phyloP scores from a whole-genome alignment of 257 asterid genomes.

The Fraxinus quadrangulata region DNA sequence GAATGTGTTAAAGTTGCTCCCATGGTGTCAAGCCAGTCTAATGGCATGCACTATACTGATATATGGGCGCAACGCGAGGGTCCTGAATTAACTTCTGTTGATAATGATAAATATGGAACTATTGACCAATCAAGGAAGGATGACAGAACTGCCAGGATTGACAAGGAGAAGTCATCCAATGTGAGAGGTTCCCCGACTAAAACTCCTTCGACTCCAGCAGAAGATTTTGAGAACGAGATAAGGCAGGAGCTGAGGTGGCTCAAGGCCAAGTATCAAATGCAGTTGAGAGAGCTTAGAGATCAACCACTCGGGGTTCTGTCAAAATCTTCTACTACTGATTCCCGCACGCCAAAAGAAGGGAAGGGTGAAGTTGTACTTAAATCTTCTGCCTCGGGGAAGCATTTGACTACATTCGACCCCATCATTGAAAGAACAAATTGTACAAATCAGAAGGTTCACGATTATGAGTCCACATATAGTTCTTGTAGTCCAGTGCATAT shows the following conservation, averaged over 20 bases:
- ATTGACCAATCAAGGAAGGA: constrained; percentile 25
- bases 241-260: constrained; percentile 63
- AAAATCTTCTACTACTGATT: constrained; percentile 21
- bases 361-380: constrained; percentile 20
- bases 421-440: constrained; percentile 29
- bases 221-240: constrained; percentile 44
- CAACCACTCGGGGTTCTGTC: constrained; percentile 36
- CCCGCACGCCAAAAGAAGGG: not conserved
- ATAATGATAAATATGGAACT: constrained; percentile 9
- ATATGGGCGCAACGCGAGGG: constrained; percentile 41
- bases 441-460: constrained; percentile 32
- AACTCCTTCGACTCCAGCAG: constrained; percentile 32
- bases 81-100: constrained; percentile 28
- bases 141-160: constrained; percentile 10
- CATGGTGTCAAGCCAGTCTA: constrained; percentile 33
- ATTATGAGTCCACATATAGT: constrained; percentile 36
- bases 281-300: constrained; percentile 52
- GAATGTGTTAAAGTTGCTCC: constrained; percentile 38
- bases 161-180: constrained; percentile 8
- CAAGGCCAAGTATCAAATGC: constrained; percentile 63
- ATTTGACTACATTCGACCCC: constrained; percentile 25
- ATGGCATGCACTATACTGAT: constrained; percentile 34
- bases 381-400: constrained; percentile 28
- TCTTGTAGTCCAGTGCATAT: constrained; percentile 62
- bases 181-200: constrained; percentile 20